phyloP scores from a whole-genome alignment of 225 moss, liverwort and hornwort species.

The Straminergon stramineum region DNA sequence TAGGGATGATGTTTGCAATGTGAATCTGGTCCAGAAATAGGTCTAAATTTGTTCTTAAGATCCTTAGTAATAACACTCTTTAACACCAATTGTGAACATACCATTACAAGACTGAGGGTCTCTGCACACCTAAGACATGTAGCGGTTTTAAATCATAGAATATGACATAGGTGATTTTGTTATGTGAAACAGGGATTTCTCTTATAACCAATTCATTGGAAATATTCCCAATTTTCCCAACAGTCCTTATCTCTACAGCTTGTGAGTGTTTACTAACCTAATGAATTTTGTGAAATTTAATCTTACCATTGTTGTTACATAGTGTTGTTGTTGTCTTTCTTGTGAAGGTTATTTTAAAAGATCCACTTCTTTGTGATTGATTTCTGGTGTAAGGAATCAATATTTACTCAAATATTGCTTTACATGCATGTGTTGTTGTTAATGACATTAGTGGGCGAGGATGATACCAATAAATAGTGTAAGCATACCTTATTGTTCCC shows the following conservation, averaged over 20 bases:
- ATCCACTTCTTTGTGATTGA: not conserved
- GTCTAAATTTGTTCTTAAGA: too few relatives aligned
- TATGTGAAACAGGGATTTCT: slow-evolving; percentile 1
- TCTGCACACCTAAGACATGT: too few relatives aligned
- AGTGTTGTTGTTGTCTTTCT: not conserved
- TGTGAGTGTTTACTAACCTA: not conserved
- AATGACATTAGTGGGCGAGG: not conserved
- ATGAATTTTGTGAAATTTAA: not conserved
- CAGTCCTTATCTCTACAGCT: not conserved
- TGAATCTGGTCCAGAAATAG: too few relatives aligned
- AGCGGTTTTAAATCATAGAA: too few relatives aligned
- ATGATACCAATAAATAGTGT: too few relatives aligned
- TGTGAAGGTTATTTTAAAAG: not conserved
- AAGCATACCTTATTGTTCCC: not conserved
- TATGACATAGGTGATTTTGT: too few relatives aligned
- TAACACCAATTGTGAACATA: too few relatives aligned
- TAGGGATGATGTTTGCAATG: too few relatives aligned
- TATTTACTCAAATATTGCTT: not conserved
- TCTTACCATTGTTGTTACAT: too few relatives aligned
- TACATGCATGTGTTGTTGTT: not conserved
- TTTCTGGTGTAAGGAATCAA: not conserved
- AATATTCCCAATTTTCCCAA: not conserved
- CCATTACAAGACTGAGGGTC: too few relatives aligned
- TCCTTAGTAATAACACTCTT: too few relatives aligned
- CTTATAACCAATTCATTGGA: not conserved